Conservation (phyloP, 306 rosid genomes). For the Vigna unguiculata region DNA sequence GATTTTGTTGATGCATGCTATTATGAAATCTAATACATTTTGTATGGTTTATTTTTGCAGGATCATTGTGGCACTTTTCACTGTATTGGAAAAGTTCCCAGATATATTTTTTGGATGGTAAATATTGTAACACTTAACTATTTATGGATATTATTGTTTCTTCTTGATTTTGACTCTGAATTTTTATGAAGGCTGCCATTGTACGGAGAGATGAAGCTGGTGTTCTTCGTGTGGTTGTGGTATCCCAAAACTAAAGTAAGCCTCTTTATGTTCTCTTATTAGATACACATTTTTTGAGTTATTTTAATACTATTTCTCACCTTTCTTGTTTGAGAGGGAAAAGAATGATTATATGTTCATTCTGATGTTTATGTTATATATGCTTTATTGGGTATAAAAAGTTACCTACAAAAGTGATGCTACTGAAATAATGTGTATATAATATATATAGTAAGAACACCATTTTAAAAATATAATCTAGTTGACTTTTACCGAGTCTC, state of each 20-base stretch:
- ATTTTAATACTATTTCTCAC: neutral
- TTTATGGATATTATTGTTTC: neutral
- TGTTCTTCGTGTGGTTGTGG: slow-evolving; percentile 82
- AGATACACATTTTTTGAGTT: neutral
- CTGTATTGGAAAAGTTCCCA: slow-evolving; percentile 70
- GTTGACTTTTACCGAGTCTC: neutral
- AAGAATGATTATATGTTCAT: neutral
- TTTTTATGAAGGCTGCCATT: slow-evolving; percentile 77
- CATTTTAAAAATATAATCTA: neutral
- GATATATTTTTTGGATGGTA: slow-evolving; percentile 81
- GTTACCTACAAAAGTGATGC: neutral
- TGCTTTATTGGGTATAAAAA: neutral
- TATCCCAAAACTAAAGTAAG: slow-evolving; percentile 81
- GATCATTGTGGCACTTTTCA: slow-evolving; percentile 81
- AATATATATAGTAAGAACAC: neutral
- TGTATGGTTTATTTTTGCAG: slow-evolving; percentile 51
- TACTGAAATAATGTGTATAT: neutral
- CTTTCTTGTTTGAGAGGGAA: slow-evolving; percentile 3
- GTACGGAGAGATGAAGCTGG: slow-evolving; percentile 85
- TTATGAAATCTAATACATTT: neutral
- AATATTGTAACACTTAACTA: no score
- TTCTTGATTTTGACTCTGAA: slow-evolving; percentile 4
- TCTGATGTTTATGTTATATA: neutral
- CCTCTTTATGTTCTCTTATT: neutral
- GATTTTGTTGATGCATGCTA: slow-evolving; percentile 1